Evolutionary conservation across 768 basidiomycete species (phyloP).

Genomic region (Suillus subalutaceus): DNA sequence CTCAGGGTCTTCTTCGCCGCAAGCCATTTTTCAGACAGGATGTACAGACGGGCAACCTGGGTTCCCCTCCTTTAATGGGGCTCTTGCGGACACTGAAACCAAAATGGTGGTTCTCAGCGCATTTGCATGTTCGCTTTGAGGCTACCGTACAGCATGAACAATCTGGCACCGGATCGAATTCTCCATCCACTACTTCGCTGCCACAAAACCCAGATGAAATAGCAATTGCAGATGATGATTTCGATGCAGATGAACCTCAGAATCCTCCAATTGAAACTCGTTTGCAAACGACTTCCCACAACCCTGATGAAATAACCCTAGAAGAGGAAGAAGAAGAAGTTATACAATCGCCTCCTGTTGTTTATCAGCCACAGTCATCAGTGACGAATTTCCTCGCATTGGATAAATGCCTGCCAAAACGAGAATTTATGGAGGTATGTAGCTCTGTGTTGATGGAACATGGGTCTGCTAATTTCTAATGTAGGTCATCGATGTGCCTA

Average conservation of each 20-base stretch:
- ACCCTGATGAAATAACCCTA: conserved; percentile 56
- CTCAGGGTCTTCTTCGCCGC: conserved; percentile 60
- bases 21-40: conserved; percentile 82
- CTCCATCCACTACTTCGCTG: background rate
- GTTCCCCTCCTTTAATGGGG: conserved; percentile 85
- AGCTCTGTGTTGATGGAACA: background rate
- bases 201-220: conserved; percentile 43
- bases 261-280: conserved; percentile 10
- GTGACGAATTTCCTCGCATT: conserved; percentile 85
- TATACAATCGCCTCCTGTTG: conserved; percentile 35
- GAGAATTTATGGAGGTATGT: conserved; percentile 80
- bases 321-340: conserved; percentile 51
- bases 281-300: conserved; percentile 40
- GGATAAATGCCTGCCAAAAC: conserved; percentile 81
- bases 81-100: conserved; percentile 75
- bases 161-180: conserved; percentile 15
- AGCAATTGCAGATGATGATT: conserved; percentile 39
- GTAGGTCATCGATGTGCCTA: conserved; percentile 72
- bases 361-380: conserved; percentile 15
- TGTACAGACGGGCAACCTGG: conserved; percentile 66
- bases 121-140: conserved; percentile 86
- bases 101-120: conserved; percentile 91
- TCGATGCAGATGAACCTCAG: conserved; percentile 15
- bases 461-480: background rate
- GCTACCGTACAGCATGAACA: conserved; percentile 57